A percentile compares a stretch with the other conserved stretches of the same genome.
Evolutionary conservation across 495 filamentous ascomycete genomes (phyloP).

Genomic region (Penicillium mononematosum): DNA sequence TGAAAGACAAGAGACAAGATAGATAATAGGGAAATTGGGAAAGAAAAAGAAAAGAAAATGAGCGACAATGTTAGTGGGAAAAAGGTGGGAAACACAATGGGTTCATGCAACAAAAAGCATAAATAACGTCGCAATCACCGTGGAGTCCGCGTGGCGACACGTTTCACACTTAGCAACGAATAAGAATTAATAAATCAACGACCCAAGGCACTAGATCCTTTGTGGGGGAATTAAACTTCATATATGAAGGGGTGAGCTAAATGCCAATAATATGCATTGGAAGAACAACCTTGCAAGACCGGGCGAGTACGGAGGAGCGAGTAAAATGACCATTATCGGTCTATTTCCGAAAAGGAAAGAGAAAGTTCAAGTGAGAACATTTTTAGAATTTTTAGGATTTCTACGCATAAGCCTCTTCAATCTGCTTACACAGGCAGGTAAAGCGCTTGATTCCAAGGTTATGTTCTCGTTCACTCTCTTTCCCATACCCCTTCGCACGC

Average conservation of each 20-base stretch:
- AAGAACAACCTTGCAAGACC: background rate
- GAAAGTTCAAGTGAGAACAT: background rate
- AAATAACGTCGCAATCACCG: background rate
- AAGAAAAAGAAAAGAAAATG: background rate
- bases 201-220: background rate
- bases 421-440: background rate
- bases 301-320: background rate
- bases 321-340: background rate
- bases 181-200: background rate
- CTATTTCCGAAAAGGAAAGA: background rate
- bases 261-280: background rate
- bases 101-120: background rate
- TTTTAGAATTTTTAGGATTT: too few relatives aligned
- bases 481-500: background rate
- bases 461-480: background rate
- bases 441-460: background rate
- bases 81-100: constrained; percentile 1
- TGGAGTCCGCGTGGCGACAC: background rate
- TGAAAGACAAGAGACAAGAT: background rate
- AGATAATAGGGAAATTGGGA: background rate
- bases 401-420: too few relatives aligned
- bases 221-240: background rate
- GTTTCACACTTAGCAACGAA: background rate
- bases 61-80: background rate
- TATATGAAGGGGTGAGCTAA: background rate